Conservation (phyloP, 2,329 filamentous ascomycete genomes). For the Metarhizium humberi region DNA sequence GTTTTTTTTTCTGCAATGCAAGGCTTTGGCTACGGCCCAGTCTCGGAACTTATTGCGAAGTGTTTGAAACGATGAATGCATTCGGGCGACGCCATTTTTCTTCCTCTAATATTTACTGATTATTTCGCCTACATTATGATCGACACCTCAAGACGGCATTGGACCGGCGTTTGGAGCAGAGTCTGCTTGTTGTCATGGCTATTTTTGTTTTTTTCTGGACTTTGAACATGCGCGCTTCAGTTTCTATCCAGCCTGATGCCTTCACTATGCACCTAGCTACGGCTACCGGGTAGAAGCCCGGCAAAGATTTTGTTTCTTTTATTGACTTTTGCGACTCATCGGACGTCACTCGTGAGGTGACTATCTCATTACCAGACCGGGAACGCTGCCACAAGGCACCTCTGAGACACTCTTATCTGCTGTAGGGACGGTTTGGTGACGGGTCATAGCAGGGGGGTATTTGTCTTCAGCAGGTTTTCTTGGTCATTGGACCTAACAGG, state of each 20-base stretch:
- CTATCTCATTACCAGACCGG: background rate
- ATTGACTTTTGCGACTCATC: background rate
- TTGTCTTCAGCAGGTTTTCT: background rate
- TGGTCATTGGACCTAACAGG: background rate
- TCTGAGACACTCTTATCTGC: background rate
- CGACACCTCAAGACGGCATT: conserved; percentile 5
- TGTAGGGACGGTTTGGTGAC: background rate
- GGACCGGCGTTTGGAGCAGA: conserved; percentile 5
- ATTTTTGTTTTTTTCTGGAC: background rate
- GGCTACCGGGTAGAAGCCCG: background rate
- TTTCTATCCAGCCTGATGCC: background rate
- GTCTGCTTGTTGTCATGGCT: background rate
- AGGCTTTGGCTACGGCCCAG: conserved; percentile 2
- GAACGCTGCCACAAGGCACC: background rate
- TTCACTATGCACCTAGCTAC: background rate
- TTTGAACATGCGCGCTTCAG: background rate
- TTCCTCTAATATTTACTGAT: background rate
- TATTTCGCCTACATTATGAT: background rate
- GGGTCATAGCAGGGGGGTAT: background rate
- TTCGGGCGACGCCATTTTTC: background rate
- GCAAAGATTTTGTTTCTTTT: background rate
- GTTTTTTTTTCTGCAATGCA: background rate
- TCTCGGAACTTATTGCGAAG: background rate
- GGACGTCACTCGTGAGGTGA: background rate
- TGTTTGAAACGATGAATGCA: background rate